phyloP scores from a whole-genome alignment of 169 alveolate species.

The Amoebophrya sp. region DNA sequence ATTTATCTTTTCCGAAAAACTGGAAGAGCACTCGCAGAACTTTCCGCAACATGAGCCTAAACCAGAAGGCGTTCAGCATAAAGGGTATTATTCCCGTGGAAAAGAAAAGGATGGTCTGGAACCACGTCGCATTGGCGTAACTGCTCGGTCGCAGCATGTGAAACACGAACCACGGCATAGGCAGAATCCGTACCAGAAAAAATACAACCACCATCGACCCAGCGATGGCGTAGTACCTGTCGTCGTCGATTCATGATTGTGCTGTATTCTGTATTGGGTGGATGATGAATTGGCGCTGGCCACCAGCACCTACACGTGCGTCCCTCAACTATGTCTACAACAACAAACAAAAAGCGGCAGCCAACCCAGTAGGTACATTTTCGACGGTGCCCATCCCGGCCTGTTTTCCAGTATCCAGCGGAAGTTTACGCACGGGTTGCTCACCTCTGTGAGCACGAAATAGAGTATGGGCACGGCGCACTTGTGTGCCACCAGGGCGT shows the following conservation, averaged over 20 bases:
- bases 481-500: not conserved
- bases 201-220: not conserved
- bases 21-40: not conserved
- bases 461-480: not conserved
- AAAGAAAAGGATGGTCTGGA: not conserved
- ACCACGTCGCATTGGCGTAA: not conserved
- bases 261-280: no score
- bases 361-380: no score
- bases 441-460: not conserved
- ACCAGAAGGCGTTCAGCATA: not conserved
- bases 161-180: not conserved
- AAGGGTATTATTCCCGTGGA: not conserved
- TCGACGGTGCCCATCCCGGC: not conserved
- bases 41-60: not conserved
- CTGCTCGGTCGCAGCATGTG: not conserved
- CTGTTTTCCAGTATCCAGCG: not conserved
- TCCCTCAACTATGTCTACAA: no score
- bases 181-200: not conserved
- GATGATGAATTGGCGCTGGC: no score
- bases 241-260: no score
- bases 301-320: no score
- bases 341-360: no score
- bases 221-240: not conserved
- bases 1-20: no score
- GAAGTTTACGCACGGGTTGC: not conserved